Evolutionary conservation across 345 rosid genomes (phyloP).

Genomic region (Abelmoschus esculentus): DNA sequence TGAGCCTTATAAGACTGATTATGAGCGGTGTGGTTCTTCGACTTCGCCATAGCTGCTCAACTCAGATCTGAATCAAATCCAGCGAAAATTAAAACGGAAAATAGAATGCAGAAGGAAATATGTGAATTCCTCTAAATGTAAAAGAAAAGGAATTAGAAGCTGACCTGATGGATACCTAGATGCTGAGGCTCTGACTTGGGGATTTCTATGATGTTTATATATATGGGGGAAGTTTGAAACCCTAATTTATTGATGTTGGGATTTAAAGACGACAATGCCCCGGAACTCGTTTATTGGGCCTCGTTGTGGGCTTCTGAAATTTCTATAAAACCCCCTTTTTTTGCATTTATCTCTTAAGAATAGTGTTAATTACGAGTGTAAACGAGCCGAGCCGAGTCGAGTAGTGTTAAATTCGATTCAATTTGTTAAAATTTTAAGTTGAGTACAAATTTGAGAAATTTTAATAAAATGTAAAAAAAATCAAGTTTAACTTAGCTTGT

Average conservation of each 20-base stretch:
- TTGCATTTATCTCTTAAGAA: too few species aligned
- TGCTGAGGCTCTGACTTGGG: background rate
- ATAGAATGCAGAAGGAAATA: background rate
- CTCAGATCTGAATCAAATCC: background rate
- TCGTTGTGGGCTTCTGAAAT: background rate
- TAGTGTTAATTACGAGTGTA: too few species aligned
- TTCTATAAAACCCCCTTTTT: background rate
- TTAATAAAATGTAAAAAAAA: too few species aligned
- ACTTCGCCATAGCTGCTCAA: constrained; percentile 86
- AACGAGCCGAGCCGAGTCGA: too few species aligned
- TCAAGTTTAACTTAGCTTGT: too few species aligned
- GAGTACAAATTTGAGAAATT: too few species aligned
- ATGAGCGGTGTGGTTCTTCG: constrained; percentile 99
- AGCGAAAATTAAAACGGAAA: too few species aligned
- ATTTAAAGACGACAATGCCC: background rate
- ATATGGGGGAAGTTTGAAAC: background rate
- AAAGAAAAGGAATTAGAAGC: background rate
- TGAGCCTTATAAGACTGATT: constrained; percentile 98
- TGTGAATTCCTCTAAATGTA: background rate
- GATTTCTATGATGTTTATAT: background rate
- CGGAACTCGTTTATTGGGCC: background rate
- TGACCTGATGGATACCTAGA: background rate
- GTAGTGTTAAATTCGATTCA: too few species aligned
- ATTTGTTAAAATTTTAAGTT: too few species aligned
- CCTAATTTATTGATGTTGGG: constrained; percentile 6